Base-by-base conservation (phyloP, 2,329 filamentous ascomycete genomes). In the Calonectria pauciramosa region DNA sequence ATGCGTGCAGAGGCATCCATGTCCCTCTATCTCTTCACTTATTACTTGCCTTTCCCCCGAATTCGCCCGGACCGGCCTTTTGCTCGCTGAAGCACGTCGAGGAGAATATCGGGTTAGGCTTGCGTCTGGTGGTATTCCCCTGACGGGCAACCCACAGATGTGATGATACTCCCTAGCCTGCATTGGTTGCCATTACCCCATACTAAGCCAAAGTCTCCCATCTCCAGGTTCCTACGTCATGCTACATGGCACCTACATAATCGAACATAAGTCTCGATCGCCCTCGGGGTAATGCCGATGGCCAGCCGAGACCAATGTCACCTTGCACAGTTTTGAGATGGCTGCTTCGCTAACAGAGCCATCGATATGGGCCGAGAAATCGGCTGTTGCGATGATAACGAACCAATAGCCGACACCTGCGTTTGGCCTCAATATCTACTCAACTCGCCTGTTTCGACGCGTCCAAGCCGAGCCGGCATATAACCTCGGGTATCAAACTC, bases 271-370 rank as follows among this genome's bases (percentile, higher is more conserved):
- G 51, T 47, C 38, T 60, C 38, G 38, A 59, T 20, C 56, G 41
- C 38, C 44, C 52, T 69, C 65, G 65, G 65, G 49, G 26, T 56
- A 68, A 68, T 68, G 34, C 34, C 65, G 65, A 60, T 38, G 34
- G 14, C 56, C 56, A 36, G n/a, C n/a, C 56, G 56, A 60, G 56
- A 23, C 56, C n/a, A 34, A 36, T 38, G 56, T 60, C n/a, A 26
- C 56, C 34, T 38, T 60, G 32, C 20, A 10, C n/a, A 20, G 20
- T 36, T 36, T 59, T 38, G 30, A 23, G 54, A 36, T 59, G 54
- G 54, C 20, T 59, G 56, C 56, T 60, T 60, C 56, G 56, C 32
- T 60, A 36, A 36, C 28, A 20, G 20, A 32, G 3, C 7, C 8
- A 5, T 54, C 26, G 16, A 26, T 16, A 28, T 60, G 56, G 56